phyloP scores from a whole-genome alignment of 1,284 basidiomycete species.

The Violaceomyces palustris region DNA sequence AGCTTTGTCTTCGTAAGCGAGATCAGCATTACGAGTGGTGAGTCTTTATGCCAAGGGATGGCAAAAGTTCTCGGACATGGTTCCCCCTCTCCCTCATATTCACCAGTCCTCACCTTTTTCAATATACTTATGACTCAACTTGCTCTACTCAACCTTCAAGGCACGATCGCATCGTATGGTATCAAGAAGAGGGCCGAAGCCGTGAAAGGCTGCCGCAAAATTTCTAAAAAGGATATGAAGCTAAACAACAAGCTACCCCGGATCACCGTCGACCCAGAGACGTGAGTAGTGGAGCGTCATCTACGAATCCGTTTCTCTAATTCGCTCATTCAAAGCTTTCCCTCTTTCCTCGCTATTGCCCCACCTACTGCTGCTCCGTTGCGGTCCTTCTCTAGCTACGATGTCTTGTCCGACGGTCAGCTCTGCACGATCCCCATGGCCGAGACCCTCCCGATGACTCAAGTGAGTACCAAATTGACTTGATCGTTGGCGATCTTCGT shows the following conservation, averaged over 20 bases:
- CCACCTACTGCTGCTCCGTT: neutral
- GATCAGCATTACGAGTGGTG: slow-evolving; percentile 63
- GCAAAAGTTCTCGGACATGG: no score
- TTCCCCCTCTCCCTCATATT: no score
- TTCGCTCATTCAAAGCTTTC: neutral
- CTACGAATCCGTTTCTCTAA: no score
- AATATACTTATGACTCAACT: neutral
- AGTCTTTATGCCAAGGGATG: slow-evolving; percentile 20
- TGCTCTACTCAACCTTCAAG: slow-evolving; percentile 30
- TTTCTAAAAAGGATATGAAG: slow-evolving; percentile 88
- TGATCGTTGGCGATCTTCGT: no score
- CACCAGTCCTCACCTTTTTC: neutral
- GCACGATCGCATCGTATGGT: slow-evolving; percentile 65
- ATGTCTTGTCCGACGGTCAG: slow-evolving; percentile 34
- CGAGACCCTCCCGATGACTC: slow-evolving; percentile 38
- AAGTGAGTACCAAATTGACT: slow-evolving; percentile 5
- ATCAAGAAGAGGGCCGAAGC: slow-evolving; percentile 71
- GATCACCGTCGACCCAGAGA: slow-evolving; percentile 88
- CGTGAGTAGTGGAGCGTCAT: slow-evolving; percentile 41
- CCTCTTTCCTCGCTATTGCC: neutral
- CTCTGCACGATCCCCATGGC: slow-evolving; percentile 38
- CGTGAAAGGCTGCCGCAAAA: slow-evolving; percentile 69
- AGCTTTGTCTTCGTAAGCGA: slow-evolving; percentile 81
- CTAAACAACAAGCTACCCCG: slow-evolving; percentile 75
- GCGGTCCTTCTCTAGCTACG: slow-evolving; percentile 56